Conservation (phyloP, 2,329 filamentous ascomycete species). For the Trichophyton simii region DNA sequence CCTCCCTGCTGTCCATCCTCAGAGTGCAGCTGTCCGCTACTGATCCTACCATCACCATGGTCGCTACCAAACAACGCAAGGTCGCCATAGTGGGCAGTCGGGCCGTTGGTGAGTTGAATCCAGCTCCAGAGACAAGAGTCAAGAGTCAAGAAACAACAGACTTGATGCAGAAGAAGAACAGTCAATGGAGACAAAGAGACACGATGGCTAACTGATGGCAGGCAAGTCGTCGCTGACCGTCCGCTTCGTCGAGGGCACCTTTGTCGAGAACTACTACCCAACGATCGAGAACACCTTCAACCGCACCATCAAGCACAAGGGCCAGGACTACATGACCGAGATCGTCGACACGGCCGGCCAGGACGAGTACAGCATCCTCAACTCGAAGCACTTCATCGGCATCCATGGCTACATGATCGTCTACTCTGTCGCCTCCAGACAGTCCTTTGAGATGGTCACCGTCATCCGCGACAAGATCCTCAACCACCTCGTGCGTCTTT, state of each 20-base stretch:
- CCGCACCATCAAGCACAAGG: constrained; percentile 85
- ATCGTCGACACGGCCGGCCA: constrained; percentile 97
- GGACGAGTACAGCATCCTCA: constrained; percentile 98
- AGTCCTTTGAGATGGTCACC: constrained; percentile 94
- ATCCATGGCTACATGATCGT: constrained; percentile 98
- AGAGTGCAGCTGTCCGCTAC: background rate
- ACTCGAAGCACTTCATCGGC: constrained; percentile 97
- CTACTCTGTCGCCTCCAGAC: constrained; percentile 88
- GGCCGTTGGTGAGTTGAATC: constrained; percentile 58
- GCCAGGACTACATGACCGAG: constrained; percentile 87
- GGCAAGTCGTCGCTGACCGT: constrained; percentile 97
- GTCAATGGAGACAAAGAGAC: background rate
- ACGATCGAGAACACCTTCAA: constrained; percentile 99
- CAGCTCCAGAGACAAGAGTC: background rate
- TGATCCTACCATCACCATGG: constrained; percentile 38
- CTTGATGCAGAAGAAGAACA: background rate
- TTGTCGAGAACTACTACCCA: constrained; percentile 97
- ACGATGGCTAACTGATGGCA: constrained; percentile 27
- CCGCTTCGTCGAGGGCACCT: constrained; percentile 93
- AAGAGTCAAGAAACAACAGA: background rate
- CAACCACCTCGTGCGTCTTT: constrained; percentile 65
- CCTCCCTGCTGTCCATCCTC: background rate
- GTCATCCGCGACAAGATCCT: constrained; percentile 96
- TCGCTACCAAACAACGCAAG: constrained; percentile 77
- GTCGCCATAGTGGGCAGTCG: constrained; percentile 91